Percentiles rank a stretch among this genome's conserved stretches.
These are phyloP conservation scores for Thermothelomyces thermophilus DNA, from an alignment of 2,329 filamentous ascomycete species.

Conservation along the genomic window DNA sequence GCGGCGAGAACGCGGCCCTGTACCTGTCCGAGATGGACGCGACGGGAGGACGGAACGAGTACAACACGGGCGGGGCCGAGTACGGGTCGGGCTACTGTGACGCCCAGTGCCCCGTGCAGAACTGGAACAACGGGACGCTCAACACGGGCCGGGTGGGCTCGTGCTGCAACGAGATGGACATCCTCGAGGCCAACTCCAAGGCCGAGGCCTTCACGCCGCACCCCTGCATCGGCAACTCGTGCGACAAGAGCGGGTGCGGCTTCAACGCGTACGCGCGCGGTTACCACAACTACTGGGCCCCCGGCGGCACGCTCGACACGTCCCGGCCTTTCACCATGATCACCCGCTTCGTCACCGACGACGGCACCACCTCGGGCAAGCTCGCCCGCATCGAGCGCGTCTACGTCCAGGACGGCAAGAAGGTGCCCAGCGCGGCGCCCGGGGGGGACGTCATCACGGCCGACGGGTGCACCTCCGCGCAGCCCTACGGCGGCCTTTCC, in stretches of 20 bases:
- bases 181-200: conserved; percentile 47
- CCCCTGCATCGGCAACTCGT: conserved; percentile 33
- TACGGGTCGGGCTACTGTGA: conserved; percentile 40
- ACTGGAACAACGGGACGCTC: conserved; percentile 43
- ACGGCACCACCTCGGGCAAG: conserved; percentile 20
- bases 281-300: conserved; percentile 32
- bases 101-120: conserved; percentile 36
- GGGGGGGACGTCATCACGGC: not conserved
- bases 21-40: conserved; percentile 52
- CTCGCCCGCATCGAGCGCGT: conserved; percentile 40
- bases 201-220: conserved; percentile 44
- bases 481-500: conserved; percentile 19
- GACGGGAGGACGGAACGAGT: conserved; percentile 44
- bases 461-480: conserved; percentile 18
- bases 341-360: conserved; percentile 40
- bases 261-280: conserved; percentile 31
- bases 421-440: conserved; percentile 33
- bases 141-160: conserved; percentile 38
- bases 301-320: conserved; percentile 23
- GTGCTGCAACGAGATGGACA: conserved; percentile 52
- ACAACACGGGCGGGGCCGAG: conserved; percentile 47
- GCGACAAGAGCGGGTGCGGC: conserved; percentile 38
- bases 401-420: conserved; percentile 42
- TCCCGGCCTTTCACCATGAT: conserved; percentile 33
- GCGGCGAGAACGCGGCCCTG: conserved; percentile 58